Percentiles rank a stretch among this genome's conserved stretches.
Evolutionary conservation across 257 asterid genomes (phyloP).

Genomic region (Fraxinus americana): DNA sequence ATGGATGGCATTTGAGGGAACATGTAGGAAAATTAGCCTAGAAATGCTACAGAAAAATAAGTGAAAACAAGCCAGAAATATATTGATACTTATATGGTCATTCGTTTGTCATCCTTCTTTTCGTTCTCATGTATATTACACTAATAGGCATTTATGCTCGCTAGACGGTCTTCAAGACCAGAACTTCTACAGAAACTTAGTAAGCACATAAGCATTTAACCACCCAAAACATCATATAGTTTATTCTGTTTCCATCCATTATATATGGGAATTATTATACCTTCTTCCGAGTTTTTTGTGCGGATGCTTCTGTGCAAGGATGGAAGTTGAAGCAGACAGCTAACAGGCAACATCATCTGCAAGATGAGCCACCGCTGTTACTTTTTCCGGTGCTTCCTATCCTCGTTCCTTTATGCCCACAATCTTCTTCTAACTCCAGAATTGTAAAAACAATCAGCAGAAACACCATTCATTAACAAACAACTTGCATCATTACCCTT

Average conservation of each 20-base stretch:
- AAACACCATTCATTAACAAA: conserved; percentile 11
- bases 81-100: neutral
- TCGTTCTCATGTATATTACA: too few species aligned
- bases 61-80: neutral
- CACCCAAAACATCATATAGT: neutral
- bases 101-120: neutral
- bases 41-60: conserved; percentile 5
- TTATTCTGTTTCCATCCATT: neutral
- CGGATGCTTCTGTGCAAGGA: conserved; percentile 29
- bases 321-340: conserved; percentile 33
- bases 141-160: neutral
- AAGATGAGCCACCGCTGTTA: conserved; percentile 19
- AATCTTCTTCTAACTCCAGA: conserved; percentile 23
- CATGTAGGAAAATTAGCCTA: neutral
- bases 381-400: conserved; percentile 2
- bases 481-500: neutral
- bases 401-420: conserved; percentile 17
- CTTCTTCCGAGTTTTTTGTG: conserved; percentile 13
- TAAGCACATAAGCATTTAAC: neutral
- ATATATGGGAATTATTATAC: conserved; percentile 5
- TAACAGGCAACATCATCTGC: conserved; percentile 35
- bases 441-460: conserved; percentile 2
- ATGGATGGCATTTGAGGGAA: conserved; percentile 20
- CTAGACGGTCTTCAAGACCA: neutral
- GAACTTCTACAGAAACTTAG: neutral